Base-by-base conservation (phyloP, 1,139 yeast genomes). In the Yamadazyma friedrichii region DNA sequence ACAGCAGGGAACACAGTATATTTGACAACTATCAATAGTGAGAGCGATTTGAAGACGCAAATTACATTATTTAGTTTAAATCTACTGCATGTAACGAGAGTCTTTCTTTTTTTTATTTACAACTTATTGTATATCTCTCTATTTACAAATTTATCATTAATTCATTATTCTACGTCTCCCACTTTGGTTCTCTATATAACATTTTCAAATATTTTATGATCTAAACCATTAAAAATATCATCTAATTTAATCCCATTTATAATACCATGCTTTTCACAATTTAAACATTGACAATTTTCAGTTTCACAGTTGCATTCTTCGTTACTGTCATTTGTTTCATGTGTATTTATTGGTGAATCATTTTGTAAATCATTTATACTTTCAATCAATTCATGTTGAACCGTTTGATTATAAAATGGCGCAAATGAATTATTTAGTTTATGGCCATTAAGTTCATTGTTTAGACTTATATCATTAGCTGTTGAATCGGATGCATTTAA, bases 201-300 rank as follows among this genome's bases (percentile, higher is more conserved):
- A n/a, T n/a, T 10, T 12, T 24, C 28, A 16, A 38, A 38, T 10
- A 33, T 8, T 29, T 24, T 20, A n/a, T 30, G 24, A 15, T 36
- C 39, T 20, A 36, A 20, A 9, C 40, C 46, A 43, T 12, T 44
- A 39, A 60, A 60, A 22, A 58, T 48, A 39, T 77, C 81, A 39
- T 71, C 75, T 30, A 74, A 47, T 45, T 70, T 65, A 39, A 70
- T 54, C 2, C 83, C 83, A 46, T 76, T 65, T 12, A 73, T 66
- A 9, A 76, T 78, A 2, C 82, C 81, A 52, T 78, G 84, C 2
- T 69, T 60, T 43, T 70, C 80, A 58, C 83, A 78, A 47, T 77
- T 74, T 30, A 64, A 58, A 52, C 84, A 78, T 28, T 64, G 72
- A 54, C 84, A 78, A 4, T 64, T 62, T 28, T 70, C 70, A 1